Evolutionary conservation across 2,329 filamentous ascomycete species (phyloP), one percentile per base, ranked within the genome.

Genomic region (Aspergillus niger): DNA sequence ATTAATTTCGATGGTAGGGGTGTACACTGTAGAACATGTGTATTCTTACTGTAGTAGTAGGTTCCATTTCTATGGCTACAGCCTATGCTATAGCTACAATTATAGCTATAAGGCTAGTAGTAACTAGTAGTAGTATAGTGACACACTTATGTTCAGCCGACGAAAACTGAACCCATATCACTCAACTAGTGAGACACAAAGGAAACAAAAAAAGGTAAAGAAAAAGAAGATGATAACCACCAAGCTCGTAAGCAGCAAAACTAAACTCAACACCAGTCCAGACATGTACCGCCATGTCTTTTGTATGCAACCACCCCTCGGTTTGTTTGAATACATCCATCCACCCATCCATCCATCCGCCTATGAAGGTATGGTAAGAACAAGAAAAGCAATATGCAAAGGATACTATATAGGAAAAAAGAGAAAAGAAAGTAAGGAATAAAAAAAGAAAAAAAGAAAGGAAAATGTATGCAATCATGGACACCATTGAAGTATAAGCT

Each of bases 151-250:
- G 30, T 36, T 11, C 30, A 13, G 30, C 10, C 30, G 5, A 36
- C 4, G 2, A 36, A 4, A 36, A 36, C 11, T 36, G 30, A 13
- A 13, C 30, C 11, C 30, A 36, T 3, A 26, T 26, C 6, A 26
- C 26, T 26, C 17, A 62, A 51, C 60, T 59, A 62, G 39, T 47
- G 55, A 62, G 44, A 56, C 36, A 58, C 38, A 26, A 26, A 55
- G 6, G 17, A 54, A 53, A 50, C 32, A 44, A 55, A 41, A 20
- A 20, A 30, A 36, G 49, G 57, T 55, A 32, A 39, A 48, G 41
- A 10, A 24, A 41, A 41, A 39, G 15, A 55, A 50, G 28, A 50
- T 11, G 11, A 51, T 44, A 55, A 55, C 41, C 41, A 22, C 53
- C 53, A 44, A 55, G 36, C 53, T 30, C 26, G 43, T 44, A 55